phyloP scores from a whole-genome alignment of 2,329 filamentous ascomycete species.

The Epichloe sylvatica region DNA sequence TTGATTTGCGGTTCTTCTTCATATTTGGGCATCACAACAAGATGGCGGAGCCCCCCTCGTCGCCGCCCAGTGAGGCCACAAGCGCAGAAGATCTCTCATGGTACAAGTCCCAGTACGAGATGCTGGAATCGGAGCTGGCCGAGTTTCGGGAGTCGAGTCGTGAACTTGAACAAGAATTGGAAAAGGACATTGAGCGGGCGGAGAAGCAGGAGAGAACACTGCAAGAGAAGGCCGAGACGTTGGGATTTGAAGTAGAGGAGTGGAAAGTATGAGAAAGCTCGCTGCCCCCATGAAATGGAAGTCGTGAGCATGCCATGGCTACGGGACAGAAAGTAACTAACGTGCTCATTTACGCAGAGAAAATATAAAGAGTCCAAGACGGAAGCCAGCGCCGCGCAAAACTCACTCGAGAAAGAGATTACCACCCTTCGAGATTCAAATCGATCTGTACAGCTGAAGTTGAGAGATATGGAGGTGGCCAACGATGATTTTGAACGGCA shows the following conservation, averaged over 20 bases:
- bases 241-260: slow-evolving; percentile 86
- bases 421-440: slow-evolving; percentile 78
- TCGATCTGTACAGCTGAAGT: slow-evolving; percentile 63
- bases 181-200: slow-evolving; percentile 89
- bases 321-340: neutral
- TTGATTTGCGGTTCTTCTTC: neutral
- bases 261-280: slow-evolving; percentile 68
- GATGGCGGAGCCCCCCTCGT: slow-evolving; percentile 50
- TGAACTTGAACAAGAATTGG: slow-evolving; percentile 84
- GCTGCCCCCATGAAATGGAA: neutral
- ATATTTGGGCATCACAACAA: neutral
- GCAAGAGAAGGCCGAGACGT: slow-evolving; percentile 71
- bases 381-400: slow-evolving; percentile 76
- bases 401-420: slow-evolving; percentile 84
- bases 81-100: slow-evolving; percentile 64
- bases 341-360: slow-evolving; percentile 38
- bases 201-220: slow-evolving; percentile 82
- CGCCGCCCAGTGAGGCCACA: slow-evolving; percentile 41
- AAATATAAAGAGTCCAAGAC: slow-evolving; percentile 93
- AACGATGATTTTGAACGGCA: slow-evolving; percentile 98
- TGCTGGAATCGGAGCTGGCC: slow-evolving; percentile 76
- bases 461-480: slow-evolving; percentile 91
- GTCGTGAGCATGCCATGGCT: neutral
- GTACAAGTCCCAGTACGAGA: slow-evolving; percentile 94
- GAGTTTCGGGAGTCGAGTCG: slow-evolving; percentile 92